Evolutionary conservation across 108 stramenopile genomes (phyloP), one percentile per base, ranked within the genome.

Genomic region (Thalassiosira profunda): DNA sequence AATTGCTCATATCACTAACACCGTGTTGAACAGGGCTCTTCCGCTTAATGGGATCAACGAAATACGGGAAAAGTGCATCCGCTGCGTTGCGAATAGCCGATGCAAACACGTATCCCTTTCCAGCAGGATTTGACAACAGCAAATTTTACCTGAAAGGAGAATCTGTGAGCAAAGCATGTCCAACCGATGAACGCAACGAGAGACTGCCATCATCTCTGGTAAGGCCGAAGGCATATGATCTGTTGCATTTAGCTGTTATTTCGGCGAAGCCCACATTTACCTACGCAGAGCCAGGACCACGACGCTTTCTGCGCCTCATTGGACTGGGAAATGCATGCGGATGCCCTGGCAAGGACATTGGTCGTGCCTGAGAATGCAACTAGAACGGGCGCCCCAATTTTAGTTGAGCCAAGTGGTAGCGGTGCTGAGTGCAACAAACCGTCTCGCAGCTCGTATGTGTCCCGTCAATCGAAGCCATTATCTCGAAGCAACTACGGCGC

Each of bases 1-100:
- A n/a, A n/a, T n/a, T n/a, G n/a, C n/a, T n/a, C n/a, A n/a, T n/a
- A n/a, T n/a, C n/a, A n/a, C n/a, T n/a, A n/a, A n/a, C n/a, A n/a
- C n/a, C n/a, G n/a, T n/a, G n/a, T n/a, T n/a, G n/a, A n/a, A n/a
- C n/a, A n/a, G 86, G 98, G 23, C 69, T 95, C 29, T 98, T 98
- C 75, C 95, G 98, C 29, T 72, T 97, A n/a, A 59, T 94, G 65
- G 93, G 87, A 9, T 91, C 86, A 10, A 66, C 85, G 26, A 98
- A 98, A 43, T 90, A 80, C 60, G 93, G 93, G 15, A 96, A 97
- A 54, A 51, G 75, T 10, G 34, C 86, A 0, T 77, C 81, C 40
- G 84, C 86, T 31, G 81, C 81, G 1, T 75, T 95, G 30, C 65
- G 89, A 47, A 81, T 90, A 21, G 69, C 91, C 4, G 41, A 25